phyloP scores from a whole-genome alignment of 2,329 filamentous ascomycete genomes.

The Aspergillus felis region DNA sequence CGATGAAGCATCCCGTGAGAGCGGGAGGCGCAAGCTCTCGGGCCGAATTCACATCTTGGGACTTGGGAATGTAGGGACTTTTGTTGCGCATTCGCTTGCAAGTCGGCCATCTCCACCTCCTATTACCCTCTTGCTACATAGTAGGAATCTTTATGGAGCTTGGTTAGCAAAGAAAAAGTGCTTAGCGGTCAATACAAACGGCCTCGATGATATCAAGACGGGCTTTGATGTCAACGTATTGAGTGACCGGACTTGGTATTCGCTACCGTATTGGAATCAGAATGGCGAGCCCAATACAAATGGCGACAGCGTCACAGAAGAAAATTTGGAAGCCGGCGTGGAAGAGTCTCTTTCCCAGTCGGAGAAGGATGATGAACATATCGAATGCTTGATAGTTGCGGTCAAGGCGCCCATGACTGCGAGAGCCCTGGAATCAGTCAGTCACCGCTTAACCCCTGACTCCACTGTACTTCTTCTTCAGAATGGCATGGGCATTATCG shows the following conservation, averaged over 20 bases:
- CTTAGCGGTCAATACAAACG: conserved; percentile 36
- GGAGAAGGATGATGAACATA: conserved; percentile 44
- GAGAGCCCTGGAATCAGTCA: conserved; percentile 62
- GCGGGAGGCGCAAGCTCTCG: conserved; percentile 22
- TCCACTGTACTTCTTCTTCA: conserved; percentile 74
- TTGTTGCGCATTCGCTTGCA: conserved; percentile 71
- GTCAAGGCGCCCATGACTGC: conserved; percentile 70
- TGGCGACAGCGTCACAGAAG: conserved; percentile 4
- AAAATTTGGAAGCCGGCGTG: conserved; percentile 4
- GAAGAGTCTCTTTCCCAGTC: conserved; percentile 10
- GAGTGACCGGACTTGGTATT: conserved; percentile 30
- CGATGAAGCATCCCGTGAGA: conserved; percentile 17
- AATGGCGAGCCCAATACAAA: conserved; percentile 9
- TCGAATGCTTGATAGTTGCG: conserved; percentile 72
- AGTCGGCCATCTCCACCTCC: conserved; percentile 61
- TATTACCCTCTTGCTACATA: conserved; percentile 75
- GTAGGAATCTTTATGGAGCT: conserved; percentile 33
- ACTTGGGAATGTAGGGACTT: conserved; percentile 72
- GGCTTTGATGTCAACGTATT: conserved; percentile 44
- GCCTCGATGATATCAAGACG: conserved; percentile 39
- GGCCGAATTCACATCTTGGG: conserved; percentile 72
- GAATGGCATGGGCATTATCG: conserved; percentile 79
- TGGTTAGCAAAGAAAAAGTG: conserved; percentile 31
- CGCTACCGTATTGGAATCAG: conserved; percentile 22
- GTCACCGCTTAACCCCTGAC: conserved; percentile 61